Percentiles rank a stretch among this genome's conserved stretches.
These are phyloP conservation scores for Kodamaea sagamina DNA, from an alignment of 805 yeast genomes.

Conservation along the genomic window DNA sequence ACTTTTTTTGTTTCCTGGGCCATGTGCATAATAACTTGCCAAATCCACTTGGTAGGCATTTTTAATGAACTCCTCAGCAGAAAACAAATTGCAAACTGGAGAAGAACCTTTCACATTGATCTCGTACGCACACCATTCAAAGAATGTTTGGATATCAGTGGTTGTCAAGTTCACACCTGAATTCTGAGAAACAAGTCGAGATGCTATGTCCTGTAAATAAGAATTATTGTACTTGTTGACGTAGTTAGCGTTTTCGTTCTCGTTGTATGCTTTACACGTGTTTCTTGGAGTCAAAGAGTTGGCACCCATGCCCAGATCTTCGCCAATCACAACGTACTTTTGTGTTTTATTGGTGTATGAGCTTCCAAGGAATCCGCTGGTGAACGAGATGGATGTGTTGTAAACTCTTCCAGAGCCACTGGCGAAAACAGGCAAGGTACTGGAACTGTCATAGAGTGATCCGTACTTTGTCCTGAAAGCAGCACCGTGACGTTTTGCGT, in stretches of 20 bases:
- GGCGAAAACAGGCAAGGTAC: slow-evolving; percentile 23
- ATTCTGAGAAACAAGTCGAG: slow-evolving; percentile 55
- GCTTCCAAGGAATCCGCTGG: slow-evolving; percentile 28
- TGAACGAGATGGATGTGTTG: slow-evolving; percentile 24
- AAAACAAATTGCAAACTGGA: slow-evolving; percentile 56
- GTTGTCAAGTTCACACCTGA: slow-evolving; percentile 50
- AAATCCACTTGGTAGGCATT: slow-evolving; percentile 63
- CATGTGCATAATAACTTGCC: slow-evolving; percentile 57
- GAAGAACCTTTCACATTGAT: slow-evolving; percentile 9
- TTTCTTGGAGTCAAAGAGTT: slow-evolving; percentile 26
- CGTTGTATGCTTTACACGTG: slow-evolving; percentile 32
- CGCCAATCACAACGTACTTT: slow-evolving; percentile 16
- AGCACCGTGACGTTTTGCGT: slow-evolving; percentile 26
- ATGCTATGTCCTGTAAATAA: slow-evolving; percentile 55
- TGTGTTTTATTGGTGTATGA: slow-evolving; percentile 15
- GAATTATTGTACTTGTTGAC: slow-evolving; percentile 31
- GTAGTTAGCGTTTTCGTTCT: slow-evolving; percentile 28
- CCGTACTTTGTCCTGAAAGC: slow-evolving; percentile 24
- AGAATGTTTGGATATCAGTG: slow-evolving; percentile 53
- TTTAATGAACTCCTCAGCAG: slow-evolving; percentile 63
- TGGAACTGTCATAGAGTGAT: slow-evolving; percentile 18
- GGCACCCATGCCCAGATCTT: slow-evolving; percentile 22
- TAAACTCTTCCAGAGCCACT: slow-evolving; percentile 25
- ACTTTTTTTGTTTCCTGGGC: slow-evolving; percentile 61
- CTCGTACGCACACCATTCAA: slow-evolving; percentile 72